Percentiles rank a stretch among this genome's conserved stretches.
Evolutionary conservation across 768 basidiomycete genomes (phyloP).

Genomic region (Termitomyces sp.): DNA sequence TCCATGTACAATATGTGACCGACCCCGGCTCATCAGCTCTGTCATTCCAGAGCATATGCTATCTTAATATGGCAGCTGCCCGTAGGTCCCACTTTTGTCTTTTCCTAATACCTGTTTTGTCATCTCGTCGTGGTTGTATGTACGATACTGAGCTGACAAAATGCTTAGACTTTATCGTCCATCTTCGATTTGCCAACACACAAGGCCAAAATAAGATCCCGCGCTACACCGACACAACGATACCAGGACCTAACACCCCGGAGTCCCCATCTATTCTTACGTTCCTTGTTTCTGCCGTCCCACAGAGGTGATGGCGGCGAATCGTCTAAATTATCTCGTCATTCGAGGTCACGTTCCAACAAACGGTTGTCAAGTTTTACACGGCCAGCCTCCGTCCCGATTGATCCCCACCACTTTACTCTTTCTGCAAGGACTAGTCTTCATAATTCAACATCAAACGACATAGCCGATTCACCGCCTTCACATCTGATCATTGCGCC

Average conservation of each 20-base stretch:
- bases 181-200: conserved; percentile 58
- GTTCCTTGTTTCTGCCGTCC: conserved; percentile 14
- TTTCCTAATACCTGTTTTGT: background rate
- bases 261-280: conserved; percentile 16
- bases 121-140: background rate
- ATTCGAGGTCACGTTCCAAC: conserved; percentile 6
- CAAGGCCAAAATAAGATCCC: conserved; percentile 43
- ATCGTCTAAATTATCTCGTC: conserved; percentile 4
- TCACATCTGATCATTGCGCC: conserved; percentile 9
- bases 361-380: conserved; percentile 17
- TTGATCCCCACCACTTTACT: conserved; percentile 18
- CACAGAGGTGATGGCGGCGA: conserved; percentile 6
- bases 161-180: conserved; percentile 47
- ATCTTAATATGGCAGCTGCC: background rate
- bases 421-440: background rate
- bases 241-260: background rate
- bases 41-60: background rate
- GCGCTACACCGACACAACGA: conserved; percentile 5
- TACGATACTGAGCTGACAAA: background rate
- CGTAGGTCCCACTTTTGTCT: background rate
- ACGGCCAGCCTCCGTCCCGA: conserved; percentile 31
- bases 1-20: too few species aligned
- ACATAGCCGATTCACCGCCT: background rate
- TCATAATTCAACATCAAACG: conserved; percentile 1
- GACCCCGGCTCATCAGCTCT: background rate